A percentile compares a stretch with the other conserved stretches of the same genome.
Conservation (phyloP, 129 eudicot genomes). For the Helianthus tuberosus region DNA sequence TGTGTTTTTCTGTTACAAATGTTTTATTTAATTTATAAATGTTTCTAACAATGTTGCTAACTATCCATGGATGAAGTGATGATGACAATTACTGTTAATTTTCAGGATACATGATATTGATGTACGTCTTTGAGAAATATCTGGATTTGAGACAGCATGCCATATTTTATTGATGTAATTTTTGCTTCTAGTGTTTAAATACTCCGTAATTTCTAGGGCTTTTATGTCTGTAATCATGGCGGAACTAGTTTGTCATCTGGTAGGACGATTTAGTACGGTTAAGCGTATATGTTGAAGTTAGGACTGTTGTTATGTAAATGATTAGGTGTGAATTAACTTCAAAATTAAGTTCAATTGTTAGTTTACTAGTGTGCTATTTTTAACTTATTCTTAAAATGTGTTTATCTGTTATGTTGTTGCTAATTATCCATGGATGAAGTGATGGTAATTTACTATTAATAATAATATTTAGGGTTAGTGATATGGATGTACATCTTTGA, state of each 20-base stretch:
- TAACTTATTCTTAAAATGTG: background rate
- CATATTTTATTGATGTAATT: too few species aligned
- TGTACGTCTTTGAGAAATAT: too few species aligned
- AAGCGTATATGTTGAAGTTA: too few species aligned
- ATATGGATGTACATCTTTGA: constrained; percentile 84
- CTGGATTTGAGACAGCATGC: too few species aligned
- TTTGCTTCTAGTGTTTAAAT: too few species aligned
- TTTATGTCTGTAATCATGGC: constrained; percentile 16
- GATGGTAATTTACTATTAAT: too few species aligned
- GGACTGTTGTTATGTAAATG: background rate
- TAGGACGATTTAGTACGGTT: background rate
- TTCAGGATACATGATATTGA: background rate
- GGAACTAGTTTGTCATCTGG: constrained; percentile 2
- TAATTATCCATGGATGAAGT: too few species aligned
- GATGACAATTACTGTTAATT: background rate
- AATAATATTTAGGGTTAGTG: constrained; percentile 60
- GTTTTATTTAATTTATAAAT: too few species aligned
- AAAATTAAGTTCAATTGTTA: background rate
- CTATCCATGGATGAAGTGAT: background rate
- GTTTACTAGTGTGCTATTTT: background rate
- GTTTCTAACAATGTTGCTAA: background rate
- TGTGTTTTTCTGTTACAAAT: too few species aligned
- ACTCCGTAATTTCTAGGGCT: constrained; percentile 18
- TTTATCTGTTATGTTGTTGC: background rate
- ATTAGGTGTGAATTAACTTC: constrained; percentile 1